phyloP scores from a whole-genome alignment of 495 filamentous ascomycete species.

The Alectoria sarmentosa region DNA sequence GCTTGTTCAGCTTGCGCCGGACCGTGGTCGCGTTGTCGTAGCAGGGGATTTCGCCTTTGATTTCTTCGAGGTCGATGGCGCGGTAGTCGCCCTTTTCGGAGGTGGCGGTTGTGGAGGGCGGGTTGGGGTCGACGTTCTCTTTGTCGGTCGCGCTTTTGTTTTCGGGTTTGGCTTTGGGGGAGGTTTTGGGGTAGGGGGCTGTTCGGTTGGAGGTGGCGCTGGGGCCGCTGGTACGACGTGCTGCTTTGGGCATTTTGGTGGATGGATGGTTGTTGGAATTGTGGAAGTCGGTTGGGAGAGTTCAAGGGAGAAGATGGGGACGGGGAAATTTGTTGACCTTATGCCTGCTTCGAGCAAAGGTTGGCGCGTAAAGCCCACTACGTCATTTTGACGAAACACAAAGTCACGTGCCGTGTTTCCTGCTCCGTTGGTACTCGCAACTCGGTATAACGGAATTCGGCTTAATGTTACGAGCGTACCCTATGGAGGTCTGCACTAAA shows the following conservation, averaged over 20 bases:
- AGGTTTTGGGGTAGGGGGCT: constrained; percentile 21
- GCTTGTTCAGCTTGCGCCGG: constrained; percentile 24
- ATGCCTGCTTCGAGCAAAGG: neutral
- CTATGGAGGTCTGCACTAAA: too few relatives aligned
- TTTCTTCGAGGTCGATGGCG: constrained; percentile 20
- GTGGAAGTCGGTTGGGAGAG: neutral
- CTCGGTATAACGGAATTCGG: too few relatives aligned
- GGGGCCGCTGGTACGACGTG: constrained; percentile 33
- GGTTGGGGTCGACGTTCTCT: constrained; percentile 22
- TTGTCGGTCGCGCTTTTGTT: constrained; percentile 18
- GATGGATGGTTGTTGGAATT: neutral
- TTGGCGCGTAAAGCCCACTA: neutral
- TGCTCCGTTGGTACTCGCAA: too few relatives aligned
- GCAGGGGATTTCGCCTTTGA: constrained; percentile 24
- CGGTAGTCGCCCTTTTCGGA: constrained; percentile 18
- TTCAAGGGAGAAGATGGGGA: neutral
- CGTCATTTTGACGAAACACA: neutral
- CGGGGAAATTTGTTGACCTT: neutral
- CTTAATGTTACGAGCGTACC: too few relatives aligned
- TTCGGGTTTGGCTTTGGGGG: constrained; percentile 4
- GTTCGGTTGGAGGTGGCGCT: constrained; percentile 5
- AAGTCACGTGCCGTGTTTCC: neutral
- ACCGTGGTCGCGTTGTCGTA: constrained; percentile 25
- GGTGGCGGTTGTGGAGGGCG: constrained; percentile 1
- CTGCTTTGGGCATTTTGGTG: constrained; percentile 21